These are phyloP conservation scores for Penstemon davidsonii DNA, from an alignment of 257 asterid genomes.

Conservation along the genomic window DNA sequence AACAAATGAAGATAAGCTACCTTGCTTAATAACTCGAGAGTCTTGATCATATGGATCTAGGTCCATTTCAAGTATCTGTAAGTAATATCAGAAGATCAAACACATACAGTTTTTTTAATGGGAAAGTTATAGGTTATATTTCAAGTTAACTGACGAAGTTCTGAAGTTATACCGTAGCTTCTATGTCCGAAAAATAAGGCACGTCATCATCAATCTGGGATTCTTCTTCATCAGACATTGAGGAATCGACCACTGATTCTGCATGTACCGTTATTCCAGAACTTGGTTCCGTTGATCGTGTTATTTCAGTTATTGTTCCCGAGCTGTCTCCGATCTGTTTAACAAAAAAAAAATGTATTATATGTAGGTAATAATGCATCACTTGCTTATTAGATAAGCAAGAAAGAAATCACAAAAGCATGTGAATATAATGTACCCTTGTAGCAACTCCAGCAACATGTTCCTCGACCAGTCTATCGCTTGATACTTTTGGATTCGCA, in stretches of 20 bases:
- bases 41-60: constrained; percentile 77
- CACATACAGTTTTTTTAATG: neutral
- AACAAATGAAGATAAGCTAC: constrained; percentile 40
- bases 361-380: constrained; percentile 19
- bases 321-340: constrained; percentile 51
- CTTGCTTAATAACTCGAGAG: constrained; percentile 43
- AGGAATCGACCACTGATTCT: constrained; percentile 44
- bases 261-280: constrained; percentile 37
- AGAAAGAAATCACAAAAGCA: constrained; percentile 10
- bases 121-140: constrained; percentile 12
- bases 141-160: constrained; percentile 20
- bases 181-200: constrained; percentile 92
- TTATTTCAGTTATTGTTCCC: constrained; percentile 33
- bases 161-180: constrained; percentile 76
- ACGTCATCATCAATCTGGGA: constrained; percentile 73
- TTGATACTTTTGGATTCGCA: constrained; percentile 36
- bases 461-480: constrained; percentile 41
- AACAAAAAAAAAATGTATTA: constrained; percentile 28
- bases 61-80: constrained; percentile 95
- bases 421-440: constrained; percentile 35
- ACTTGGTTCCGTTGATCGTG: constrained; percentile 46
- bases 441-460: constrained; percentile 44
- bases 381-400: constrained; percentile 23
- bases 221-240: constrained; percentile 62
- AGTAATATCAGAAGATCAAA: constrained; percentile 28